Conservation (phyloP, 2,329 filamentous ascomycete species). For the Fusarium sp. region DNA sequence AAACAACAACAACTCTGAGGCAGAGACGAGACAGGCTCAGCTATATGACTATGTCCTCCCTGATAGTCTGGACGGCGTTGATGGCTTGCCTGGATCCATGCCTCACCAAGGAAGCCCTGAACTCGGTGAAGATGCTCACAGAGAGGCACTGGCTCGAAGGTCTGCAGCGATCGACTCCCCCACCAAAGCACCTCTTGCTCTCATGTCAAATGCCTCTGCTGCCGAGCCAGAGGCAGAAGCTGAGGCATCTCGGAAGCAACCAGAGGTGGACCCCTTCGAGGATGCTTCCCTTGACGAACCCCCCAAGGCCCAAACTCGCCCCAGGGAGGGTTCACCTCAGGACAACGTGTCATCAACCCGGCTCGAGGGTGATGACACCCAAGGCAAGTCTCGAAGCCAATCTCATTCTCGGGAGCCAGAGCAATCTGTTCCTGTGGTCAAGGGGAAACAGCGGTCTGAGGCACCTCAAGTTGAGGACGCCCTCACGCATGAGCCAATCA, state of each 20-base stretch:
- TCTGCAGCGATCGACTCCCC: background rate
- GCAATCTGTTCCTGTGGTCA: background rate
- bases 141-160: background rate
- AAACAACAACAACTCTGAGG: background rate
- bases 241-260: background rate
- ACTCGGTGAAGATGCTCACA: background rate
- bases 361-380: background rate
- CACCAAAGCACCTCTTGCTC: slow-evolving; percentile 1
- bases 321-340: background rate
- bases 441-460: background rate
- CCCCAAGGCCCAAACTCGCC: background rate
- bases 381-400: background rate
- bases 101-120: background rate
- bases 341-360: background rate
- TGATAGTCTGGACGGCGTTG: background rate
- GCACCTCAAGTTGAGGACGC: background rate
- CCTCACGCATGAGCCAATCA: background rate
- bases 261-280: background rate
- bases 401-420: background rate
- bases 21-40: background rate
- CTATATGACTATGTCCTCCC: background rate
- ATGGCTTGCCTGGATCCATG: background rate
- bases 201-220: background rate
- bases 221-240: background rate
- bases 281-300: background rate